Evolutionary conservation across 2,329 filamentous ascomycete species (phyloP).

Genomic region (Penicillium nordicum): DNA sequence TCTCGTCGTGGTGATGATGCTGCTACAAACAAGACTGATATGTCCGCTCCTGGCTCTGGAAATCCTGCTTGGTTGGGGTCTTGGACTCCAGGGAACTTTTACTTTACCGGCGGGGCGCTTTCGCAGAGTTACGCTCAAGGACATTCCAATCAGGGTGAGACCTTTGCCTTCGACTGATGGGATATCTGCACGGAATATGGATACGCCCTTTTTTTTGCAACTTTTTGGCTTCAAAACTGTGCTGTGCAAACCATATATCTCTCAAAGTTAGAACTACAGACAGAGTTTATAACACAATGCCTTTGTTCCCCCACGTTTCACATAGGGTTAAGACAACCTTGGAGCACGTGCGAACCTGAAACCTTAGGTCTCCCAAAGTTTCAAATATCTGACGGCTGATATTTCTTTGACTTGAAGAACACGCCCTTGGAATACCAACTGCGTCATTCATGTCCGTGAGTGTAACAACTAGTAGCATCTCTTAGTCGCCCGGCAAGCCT

Average conservation of each 20-base stretch:
- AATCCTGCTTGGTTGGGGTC: conserved; percentile 1
- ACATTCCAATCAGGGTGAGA: background rate
- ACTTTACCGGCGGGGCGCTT: background rate
- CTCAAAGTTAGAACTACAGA: background rate
- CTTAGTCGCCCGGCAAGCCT: background rate
- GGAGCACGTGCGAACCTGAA: background rate
- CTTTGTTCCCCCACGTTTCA: background rate
- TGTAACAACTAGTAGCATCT: background rate
- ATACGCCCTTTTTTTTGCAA: no score
- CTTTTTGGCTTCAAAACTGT: background rate
- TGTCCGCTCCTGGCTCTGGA: background rate
- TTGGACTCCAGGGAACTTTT: background rate
- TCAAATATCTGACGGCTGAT: background rate
- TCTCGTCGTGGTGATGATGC: background rate
- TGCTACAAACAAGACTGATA: background rate
- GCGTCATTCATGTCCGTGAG: background rate
- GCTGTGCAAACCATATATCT: background rate
- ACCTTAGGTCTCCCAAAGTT: background rate
- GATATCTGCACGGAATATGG: background rate
- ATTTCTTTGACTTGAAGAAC: background rate
- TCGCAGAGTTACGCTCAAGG: background rate
- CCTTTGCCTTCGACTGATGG: background rate
- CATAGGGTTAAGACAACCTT: background rate
- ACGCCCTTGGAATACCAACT: no score
- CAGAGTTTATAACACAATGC: background rate